Conservation (phyloP, 225 moss, liverwort and hornwort species). For the Physcomitrium patens region DNA sequence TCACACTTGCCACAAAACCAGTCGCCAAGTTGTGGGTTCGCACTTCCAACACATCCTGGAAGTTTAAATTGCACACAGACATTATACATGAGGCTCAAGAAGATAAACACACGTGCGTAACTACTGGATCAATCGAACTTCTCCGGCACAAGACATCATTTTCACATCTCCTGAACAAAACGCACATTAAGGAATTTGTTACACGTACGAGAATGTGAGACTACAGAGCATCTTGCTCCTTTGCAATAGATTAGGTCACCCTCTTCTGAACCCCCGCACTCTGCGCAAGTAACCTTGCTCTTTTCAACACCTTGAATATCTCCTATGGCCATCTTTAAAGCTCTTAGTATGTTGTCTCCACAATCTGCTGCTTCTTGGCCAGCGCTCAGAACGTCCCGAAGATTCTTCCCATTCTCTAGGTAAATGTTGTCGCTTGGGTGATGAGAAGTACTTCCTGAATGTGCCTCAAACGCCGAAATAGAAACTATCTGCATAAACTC, state of each 20-base stretch:
- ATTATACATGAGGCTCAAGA: background rate
- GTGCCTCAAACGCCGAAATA: conserved; percentile 45
- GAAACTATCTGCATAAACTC: conserved; percentile 31
- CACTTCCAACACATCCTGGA: conserved; percentile 34
- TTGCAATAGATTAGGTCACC: conserved; percentile 31
- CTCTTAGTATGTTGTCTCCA: conserved; percentile 38
- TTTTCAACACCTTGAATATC: conserved; percentile 37
- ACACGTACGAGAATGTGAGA: conserved; percentile 36
- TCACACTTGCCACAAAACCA: conserved; percentile 47
- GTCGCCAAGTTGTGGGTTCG: conserved; percentile 25
- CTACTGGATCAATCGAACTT: background rate
- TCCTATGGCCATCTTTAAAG: conserved; percentile 42
- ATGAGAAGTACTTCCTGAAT: conserved; percentile 46
- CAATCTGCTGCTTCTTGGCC: conserved; percentile 45
- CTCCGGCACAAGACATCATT: background rate
- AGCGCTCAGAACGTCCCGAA: conserved; percentile 43
- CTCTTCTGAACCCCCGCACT: conserved; percentile 38
- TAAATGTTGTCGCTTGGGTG: conserved; percentile 49
- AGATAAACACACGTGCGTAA: background rate
- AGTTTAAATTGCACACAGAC: background rate
- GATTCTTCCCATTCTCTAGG: conserved; percentile 47
- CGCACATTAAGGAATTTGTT: too few species aligned
- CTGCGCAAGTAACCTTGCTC: conserved; percentile 30
- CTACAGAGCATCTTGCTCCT: conserved; percentile 32
- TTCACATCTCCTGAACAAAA: background rate